Evolutionary conservation across 345 rosid genomes (phyloP).

Genomic region (Aquilaria yunnanensis): DNA sequence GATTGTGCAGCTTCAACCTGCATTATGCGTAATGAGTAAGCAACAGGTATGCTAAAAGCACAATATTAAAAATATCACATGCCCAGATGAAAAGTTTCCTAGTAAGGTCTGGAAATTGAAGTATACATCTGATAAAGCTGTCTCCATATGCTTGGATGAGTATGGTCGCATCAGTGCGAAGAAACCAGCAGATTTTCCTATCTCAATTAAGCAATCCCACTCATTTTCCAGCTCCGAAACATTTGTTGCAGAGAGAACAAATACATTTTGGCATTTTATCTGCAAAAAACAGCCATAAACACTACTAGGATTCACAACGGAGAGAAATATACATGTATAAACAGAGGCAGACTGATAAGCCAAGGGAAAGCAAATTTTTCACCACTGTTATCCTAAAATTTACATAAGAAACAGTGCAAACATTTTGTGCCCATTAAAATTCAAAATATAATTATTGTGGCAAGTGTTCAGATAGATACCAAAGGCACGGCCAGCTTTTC

Average conservation of each 20-base stretch:
- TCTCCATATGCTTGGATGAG: conserved; percentile 36
- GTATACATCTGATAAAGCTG: conserved; percentile 68
- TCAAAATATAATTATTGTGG: not conserved
- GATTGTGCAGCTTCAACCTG: conserved; percentile 87
- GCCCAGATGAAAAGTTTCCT: not conserved
- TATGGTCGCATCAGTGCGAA: conserved; percentile 47
- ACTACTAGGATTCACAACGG: too few relatives aligned
- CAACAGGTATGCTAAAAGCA: conserved; percentile 3
- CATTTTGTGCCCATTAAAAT: not conserved
- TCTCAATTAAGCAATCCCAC: conserved; percentile 80
- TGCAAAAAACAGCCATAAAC: conserved; percentile 20
- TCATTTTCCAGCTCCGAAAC: conserved; percentile 62
- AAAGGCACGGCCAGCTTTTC: conserved; percentile 78
- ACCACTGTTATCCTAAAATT: too few relatives aligned
- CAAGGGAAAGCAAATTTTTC: too few relatives aligned
- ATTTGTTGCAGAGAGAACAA: conserved; percentile 75
- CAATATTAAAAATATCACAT: not conserved
- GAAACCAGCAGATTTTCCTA: conserved; percentile 39
- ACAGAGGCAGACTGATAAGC: too few relatives aligned
- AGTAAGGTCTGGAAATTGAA: not conserved
- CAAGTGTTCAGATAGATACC: conserved; percentile 43
- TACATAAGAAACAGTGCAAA: too few relatives aligned
- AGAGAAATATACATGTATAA: too few relatives aligned
- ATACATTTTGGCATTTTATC: conserved; percentile 83
- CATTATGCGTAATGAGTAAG: conserved; percentile 14